phyloP scores from a whole-genome alignment of 331 rosid genomes.

The Quercus phellos region DNA sequence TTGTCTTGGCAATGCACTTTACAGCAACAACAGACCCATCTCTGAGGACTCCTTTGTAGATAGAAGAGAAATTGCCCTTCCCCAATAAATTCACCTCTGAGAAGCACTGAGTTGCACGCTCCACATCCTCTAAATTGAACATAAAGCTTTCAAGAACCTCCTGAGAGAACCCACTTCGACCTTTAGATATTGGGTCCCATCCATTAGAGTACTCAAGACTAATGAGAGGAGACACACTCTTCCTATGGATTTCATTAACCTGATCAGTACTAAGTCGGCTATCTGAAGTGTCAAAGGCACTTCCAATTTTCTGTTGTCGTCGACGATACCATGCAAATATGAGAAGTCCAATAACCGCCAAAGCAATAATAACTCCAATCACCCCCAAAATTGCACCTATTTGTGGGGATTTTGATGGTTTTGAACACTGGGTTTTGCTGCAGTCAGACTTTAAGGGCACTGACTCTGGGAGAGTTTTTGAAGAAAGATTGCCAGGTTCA shows the following conservation, averaged over 20 bases:
- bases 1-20: conserved; percentile 56
- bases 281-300: conserved; percentile 45
- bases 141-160: conserved; percentile 71
- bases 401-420: conserved; percentile 37
- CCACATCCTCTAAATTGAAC: conserved; percentile 90
- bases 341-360: conserved; percentile 26
- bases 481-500: conserved; percentile 42
- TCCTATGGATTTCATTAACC: conserved; percentile 48
- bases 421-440: conserved; percentile 38
- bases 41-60: conserved; percentile 48
- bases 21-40: conserved; percentile 49
- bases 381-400: conserved; percentile 48
- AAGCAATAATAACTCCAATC: conserved; percentile 37
- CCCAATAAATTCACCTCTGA: conserved; percentile 50
- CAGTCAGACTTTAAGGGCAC: conserved; percentile 41
- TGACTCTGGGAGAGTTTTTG: conserved; percentile 49
- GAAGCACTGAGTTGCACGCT: conserved; percentile 92
- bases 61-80: conserved; percentile 46
- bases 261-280: conserved; percentile 65
- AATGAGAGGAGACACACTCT: conserved; percentile 79
- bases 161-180: conserved; percentile 44
- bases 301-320: conserved; percentile 68
- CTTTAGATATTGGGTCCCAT: conserved; percentile 89
- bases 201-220: conserved; percentile 89
- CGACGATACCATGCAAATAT: conserved; percentile 53